Percentiles rank a stretch among this genome's conserved stretches.
Evolutionary conservation across 2,329 filamentous ascomycete genomes (phyloP).

Genomic region (Didymella arachidicola): DNA sequence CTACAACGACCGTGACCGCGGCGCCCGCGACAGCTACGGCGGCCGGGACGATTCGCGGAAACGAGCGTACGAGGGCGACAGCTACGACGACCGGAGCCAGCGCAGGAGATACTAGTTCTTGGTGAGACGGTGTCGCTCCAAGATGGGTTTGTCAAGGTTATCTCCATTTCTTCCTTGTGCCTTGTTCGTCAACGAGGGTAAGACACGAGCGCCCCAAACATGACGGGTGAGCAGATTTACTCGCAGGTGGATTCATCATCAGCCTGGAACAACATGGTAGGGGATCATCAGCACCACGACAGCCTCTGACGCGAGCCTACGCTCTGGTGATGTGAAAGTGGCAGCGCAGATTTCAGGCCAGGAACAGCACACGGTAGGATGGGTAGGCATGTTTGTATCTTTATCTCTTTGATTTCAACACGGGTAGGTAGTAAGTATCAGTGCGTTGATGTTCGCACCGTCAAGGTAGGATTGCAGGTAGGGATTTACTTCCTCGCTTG

Average conservation of each 20-base stretch:
- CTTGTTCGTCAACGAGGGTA: slow-evolving; percentile 48
- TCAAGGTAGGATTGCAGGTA: slow-evolving; percentile 45
- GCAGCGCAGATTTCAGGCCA: neutral
- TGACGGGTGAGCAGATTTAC: slow-evolving; percentile 38
- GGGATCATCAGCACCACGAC: neutral
- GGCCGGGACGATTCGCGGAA: slow-evolving; percentile 55
- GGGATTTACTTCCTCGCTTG: slow-evolving; percentile 29
- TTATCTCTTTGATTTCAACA: slow-evolving; percentile 5
- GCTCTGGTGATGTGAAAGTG: neutral
- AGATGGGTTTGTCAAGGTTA: slow-evolving; percentile 52
- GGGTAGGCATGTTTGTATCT: slow-evolving; percentile 34
- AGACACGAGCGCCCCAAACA: slow-evolving; percentile 33
- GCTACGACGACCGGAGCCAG: slow-evolving; percentile 76
- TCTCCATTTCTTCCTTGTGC: slow-evolving; percentile 44
- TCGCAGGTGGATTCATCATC: neutral
- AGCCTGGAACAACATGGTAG: neutral
- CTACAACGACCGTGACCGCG: slow-evolving; percentile 47
- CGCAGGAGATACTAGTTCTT: slow-evolving; percentile 65
- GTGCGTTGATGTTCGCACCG: slow-evolving; percentile 20
- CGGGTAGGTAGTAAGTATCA: slow-evolving; percentile 40
- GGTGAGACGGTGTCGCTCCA: slow-evolving; percentile 1
- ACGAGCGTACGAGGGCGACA: slow-evolving; percentile 74
- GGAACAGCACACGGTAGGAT: neutral
- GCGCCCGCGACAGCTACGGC: slow-evolving; percentile 46
- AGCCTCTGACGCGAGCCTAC: neutral